Conservation (phyloP, 164 flowering plant species). For the Echeveria elegans region DNA sequence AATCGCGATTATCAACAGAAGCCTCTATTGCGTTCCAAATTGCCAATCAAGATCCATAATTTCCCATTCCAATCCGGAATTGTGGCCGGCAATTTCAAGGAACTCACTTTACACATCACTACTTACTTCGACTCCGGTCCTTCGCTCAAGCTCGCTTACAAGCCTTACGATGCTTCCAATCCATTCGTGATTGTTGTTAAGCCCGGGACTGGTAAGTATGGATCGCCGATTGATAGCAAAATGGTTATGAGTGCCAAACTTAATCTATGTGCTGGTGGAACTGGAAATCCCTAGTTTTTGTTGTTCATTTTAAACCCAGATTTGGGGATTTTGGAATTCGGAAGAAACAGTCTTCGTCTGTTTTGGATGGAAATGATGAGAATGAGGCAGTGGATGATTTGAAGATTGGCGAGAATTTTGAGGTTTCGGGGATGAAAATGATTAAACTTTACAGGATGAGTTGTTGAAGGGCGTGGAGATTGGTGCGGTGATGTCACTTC, state of each 20-base stretch:
- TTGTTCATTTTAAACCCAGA: slow-evolving; percentile 54
- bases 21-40: slow-evolving; percentile 56
- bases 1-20: slow-evolving; percentile 55
- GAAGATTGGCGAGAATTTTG: too few relatives aligned
- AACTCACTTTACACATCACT: slow-evolving; percentile 41
- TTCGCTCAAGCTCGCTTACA: slow-evolving; percentile 39
- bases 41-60: slow-evolving; percentile 53
- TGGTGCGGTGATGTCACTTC: slow-evolving; percentile 44
- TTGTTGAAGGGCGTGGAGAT: slow-evolving; percentile 38
- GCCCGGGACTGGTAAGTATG: slow-evolving; percentile 57
- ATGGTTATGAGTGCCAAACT: slow-evolving; percentile 64
- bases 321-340: slow-evolving; percentile 61
- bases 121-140: slow-evolving; percentile 72
- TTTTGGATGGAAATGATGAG: background rate
- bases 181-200: slow-evolving; percentile 54
- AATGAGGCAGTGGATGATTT: slow-evolving; percentile 15
- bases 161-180: slow-evolving; percentile 56
- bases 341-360: slow-evolving; percentile 33
- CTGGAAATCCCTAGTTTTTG: slow-evolving; percentile 43
- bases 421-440: slow-evolving; percentile 15
- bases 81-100: slow-evolving; percentile 54
- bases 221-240: slow-evolving; percentile 50
- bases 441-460: slow-evolving; percentile 9
- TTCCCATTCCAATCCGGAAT: slow-evolving; percentile 61
- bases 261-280: slow-evolving; percentile 30